Evolutionary conservation across 2,329 filamentous ascomycete genomes (phyloP), one percentile per base, ranked within the genome.

Genomic region (Fusarium concolor): DNA sequence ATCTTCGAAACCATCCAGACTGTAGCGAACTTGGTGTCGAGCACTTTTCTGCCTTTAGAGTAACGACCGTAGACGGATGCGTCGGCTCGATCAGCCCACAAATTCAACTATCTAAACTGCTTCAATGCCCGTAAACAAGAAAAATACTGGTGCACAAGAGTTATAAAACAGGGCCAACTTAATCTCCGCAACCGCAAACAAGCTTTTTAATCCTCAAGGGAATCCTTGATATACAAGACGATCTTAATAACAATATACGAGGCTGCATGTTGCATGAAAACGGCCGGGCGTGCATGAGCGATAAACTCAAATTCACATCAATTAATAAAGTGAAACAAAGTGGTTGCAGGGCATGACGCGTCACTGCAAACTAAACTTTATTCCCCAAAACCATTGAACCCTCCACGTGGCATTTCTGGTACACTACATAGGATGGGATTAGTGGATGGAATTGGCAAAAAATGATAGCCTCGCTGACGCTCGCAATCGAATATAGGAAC

Each of bases 401-500:
- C 4, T 31, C n/a, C 14, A 6, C 15, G 10, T 29, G n/a, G n/a
- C 8, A 26, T 26, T 10, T 26, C 3, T 10, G 26, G 26, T 26
- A 3, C 10, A 31, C 29, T 6, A 12, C n/a, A 31, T 10, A 14
- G 2, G 3, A 1, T 2, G 5, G 6, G 3, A n/a, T 10, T 4
- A 24, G 22, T 20, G 6, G 18, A 18, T 20, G 12, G 10, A 8
- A n/a, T 8, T 6, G 8, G 15, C 6, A 51, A 35, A 52, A 56
- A 61, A 61, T 33, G 38, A 60, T 18, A 57, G 56, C 56, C 56
- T 61, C 44, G 55, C 57, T 17, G 17, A 44, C 39, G 55, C 39
- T 60, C 39, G 55, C 38, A 61, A 61, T 61, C 57, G 57, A 44
- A 47, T 74, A 77, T 78, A 79, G 77, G 77, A 79, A 79, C 38